These are phyloP conservation scores for Acer negundo DNA, from an alignment of 345 rosid species.

Conservation along the genomic window DNA sequence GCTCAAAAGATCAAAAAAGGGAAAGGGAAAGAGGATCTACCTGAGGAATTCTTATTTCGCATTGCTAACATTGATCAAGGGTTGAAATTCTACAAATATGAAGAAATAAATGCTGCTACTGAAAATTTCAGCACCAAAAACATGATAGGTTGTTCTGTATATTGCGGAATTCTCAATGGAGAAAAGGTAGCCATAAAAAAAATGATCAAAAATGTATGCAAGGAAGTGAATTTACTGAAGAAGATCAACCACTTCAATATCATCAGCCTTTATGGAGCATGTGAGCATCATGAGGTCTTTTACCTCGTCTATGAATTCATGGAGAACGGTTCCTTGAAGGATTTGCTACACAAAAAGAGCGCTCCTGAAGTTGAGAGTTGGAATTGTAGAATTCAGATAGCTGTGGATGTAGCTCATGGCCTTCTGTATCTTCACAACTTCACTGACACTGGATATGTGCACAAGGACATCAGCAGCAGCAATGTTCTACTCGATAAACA, in stretches of 20 bases:
- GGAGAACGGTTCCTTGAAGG: constrained; percentile 41
- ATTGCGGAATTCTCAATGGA: constrained; percentile 30
- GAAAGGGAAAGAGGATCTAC: constrained; percentile 20
- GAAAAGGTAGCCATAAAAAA: constrained; percentile 33
- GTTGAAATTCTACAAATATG: constrained; percentile 39
- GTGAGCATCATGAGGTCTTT: constrained; percentile 31
- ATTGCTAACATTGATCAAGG: constrained; percentile 29
- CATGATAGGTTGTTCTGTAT: constrained; percentile 36
- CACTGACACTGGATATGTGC: constrained; percentile 42
- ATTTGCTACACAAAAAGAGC: constrained; percentile 31
- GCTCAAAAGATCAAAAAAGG: not conserved
- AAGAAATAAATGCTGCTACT: constrained; percentile 37
- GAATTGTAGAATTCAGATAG: constrained; percentile 42
- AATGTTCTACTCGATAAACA: constrained; percentile 38
- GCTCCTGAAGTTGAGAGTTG: constrained; percentile 23
- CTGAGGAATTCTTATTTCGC: constrained; percentile 22
- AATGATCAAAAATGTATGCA: constrained; percentile 33
- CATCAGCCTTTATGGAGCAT: constrained; percentile 39
- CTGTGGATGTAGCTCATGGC: constrained; percentile 47
- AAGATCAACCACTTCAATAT: constrained; percentile 48
- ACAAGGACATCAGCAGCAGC: constrained; percentile 43
- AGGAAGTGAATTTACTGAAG: constrained; percentile 43
- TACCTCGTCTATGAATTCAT: constrained; percentile 47
- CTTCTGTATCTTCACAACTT: constrained; percentile 53
- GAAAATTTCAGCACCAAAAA: constrained; percentile 31